Base-by-base conservation (phyloP, 768 basidiomycete genomes). In the Mycena chlorophos region DNA sequence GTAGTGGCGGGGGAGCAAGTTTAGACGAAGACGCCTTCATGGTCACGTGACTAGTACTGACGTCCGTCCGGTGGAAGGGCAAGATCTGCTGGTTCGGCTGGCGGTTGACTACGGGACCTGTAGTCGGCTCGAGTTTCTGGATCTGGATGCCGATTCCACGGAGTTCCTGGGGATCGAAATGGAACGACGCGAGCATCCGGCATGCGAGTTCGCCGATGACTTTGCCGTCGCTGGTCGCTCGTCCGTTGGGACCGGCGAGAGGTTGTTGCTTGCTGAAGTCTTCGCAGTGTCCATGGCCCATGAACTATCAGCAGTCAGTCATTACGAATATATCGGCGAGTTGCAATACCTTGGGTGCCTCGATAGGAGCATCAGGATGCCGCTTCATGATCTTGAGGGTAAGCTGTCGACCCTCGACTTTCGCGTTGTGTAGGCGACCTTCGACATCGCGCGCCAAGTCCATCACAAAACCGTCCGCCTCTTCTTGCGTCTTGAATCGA, bases 141-240 rank as follows among this genome's bases (percentile, higher is more conserved):
- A 98, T 83, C 64, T 95, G 93, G 6, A 98, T 87, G 0, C 91
- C 94, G 53, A 98, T 82, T 1, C 96, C 96, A 20, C 96, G 81
- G n/a, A 98, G 73, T 58, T 98, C 96, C 55, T 76, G 82, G 0
- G 94, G 85, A 58, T 93, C 89, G 48, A 97, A 88, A 31, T 80
- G 75, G 68, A 94, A 86, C 1, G 82, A 79, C 62, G 81, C 77
- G 27, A 96, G 75, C 16, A 97, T 70, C 56, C 81, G 79, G 83
- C 88, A 90, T 5, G 91, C 88, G 57, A 86, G 84, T 23, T 86
- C 79, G 0, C 85, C 91, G 37, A 99, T 88, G 31, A 86, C 71
- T 34, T 74, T 78, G 14, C 80, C 73, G 58, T 97, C 87, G 65
- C 83, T 87, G 0, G 94, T 94, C 5, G 91, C 83, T 20, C 75